Evolutionary conservation across 306 rosid species (phyloP), one percentile per base, ranked within the genome.

Genomic region (Quercus gilva): DNA sequence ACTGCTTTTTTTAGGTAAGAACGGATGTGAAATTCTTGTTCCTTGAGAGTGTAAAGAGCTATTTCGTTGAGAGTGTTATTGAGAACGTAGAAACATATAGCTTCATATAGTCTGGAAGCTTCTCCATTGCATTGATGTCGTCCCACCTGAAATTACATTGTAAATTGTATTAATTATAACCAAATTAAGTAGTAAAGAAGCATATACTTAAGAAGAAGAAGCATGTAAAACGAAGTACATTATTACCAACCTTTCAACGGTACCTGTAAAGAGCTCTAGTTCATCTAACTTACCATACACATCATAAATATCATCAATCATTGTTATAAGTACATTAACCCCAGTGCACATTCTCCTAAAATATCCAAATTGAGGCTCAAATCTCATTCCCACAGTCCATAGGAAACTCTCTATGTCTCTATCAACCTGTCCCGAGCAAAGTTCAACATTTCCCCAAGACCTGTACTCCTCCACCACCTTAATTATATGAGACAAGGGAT

Each of bases 21-120:
- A 65, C 35, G 52, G 52, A 71, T 41, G 52, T 70, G 15, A 19
- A 29, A 0, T 12, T 35, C 67, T 14, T 45, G 13, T 1, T 64
- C 64, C 20, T 51, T 77, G 5, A 73, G 33, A 4, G 6, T 1
- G 33, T 74, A 52, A 57, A 55, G 58, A 33, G 71, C 78, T 3
- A 81, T 41, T 41, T 76, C 59, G 5, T 82, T 73, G 11, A 73
- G 5, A 5, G 52, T 11, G 28, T 82, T 77, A 12, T 55, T 8
- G 31, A 78, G 31, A 1, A 73, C 33, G 2, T 78, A 5, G 5
- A 78, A 78, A 51, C 80, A 78, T 15, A 7, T 15, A 7, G 26
- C 19, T 83, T 68, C 86, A 78, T 74, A 18, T 78, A 83, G 2
- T 68, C 67, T 12, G 83, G 81, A 5, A 84, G 75, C 5, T 51